These are phyloP conservation scores for Alternaria incomplexa DNA, from an alignment of 2,329 filamentous ascomycete genomes.

Conservation along the genomic window DNA sequence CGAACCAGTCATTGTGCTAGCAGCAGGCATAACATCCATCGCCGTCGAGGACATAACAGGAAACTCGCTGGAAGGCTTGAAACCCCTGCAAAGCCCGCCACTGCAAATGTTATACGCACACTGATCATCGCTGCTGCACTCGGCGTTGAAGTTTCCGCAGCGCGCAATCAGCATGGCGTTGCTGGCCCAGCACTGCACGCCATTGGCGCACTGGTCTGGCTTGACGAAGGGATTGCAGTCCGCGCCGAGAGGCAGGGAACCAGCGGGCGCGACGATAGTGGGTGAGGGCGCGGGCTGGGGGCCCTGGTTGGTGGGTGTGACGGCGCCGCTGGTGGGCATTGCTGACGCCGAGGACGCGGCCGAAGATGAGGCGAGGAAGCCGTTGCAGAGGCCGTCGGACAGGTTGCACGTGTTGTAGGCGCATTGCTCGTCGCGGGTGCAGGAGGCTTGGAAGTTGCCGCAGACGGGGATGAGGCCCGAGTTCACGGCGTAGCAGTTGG, in stretches of 20 bases:
- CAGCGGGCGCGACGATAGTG: conserved; percentile 17
- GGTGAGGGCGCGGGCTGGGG: conserved; percentile 12
- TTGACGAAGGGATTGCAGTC: conserved; percentile 18
- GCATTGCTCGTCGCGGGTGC: conserved; percentile 24
- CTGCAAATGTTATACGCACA: conserved; percentile 26
- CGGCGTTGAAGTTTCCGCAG: conserved; percentile 29
- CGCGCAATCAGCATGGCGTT: conserved; percentile 15
- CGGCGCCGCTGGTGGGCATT: background rate
- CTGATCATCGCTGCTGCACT: conserved; percentile 15
- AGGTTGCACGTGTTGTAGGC: conserved; percentile 28
- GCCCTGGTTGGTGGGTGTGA: conserved; percentile 1
- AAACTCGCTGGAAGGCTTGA: conserved; percentile 4
- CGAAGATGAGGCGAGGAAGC: conserved; percentile 3
- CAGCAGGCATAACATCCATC: background rate
- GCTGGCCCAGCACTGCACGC: conserved; percentile 22
- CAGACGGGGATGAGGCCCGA: conserved; percentile 15
- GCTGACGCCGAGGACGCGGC: conserved; percentile 14
- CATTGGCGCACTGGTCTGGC: conserved; percentile 15
- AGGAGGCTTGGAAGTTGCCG: conserved; percentile 28
- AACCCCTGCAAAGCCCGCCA: conserved; percentile 22
- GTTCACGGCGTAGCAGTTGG: conserved; percentile 24
- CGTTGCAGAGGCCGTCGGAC: conserved; percentile 23
- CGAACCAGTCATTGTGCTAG: background rate
- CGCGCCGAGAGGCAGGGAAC: conserved; percentile 22
- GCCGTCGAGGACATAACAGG: background rate